These are phyloP conservation scores for Phytophthora capsici DNA, from an alignment of 352 stramenopile species.

Conservation along the genomic window DNA sequence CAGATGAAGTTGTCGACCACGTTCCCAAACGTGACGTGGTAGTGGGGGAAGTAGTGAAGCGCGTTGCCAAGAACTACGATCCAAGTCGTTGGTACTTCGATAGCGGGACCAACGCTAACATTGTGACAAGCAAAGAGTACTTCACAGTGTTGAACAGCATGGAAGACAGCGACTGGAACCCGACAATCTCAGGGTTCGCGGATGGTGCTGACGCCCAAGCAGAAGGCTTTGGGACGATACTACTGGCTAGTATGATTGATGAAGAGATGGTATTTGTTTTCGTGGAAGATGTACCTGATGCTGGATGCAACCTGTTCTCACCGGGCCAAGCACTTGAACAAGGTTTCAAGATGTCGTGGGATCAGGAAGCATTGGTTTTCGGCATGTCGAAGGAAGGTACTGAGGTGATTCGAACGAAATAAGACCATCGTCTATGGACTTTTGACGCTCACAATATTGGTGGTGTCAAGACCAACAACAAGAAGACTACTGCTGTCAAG, in stretches of 20 bases:
- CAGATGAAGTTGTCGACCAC: not conserved
- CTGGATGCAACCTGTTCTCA: constrained; percentile 23
- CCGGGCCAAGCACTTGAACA: constrained; percentile 13
- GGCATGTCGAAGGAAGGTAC: constrained; percentile 13
- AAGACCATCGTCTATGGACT: constrained; percentile 16
- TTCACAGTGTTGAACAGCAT: constrained; percentile 16
- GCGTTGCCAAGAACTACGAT: not conserved
- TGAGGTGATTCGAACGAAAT: constrained; percentile 11
- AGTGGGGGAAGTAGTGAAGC: constrained; percentile 2
- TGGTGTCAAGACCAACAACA: not conserved
- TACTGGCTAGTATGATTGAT: constrained; percentile 9
- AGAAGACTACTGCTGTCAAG: constrained; percentile 1
- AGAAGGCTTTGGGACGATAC: constrained; percentile 24
- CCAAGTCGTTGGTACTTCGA: constrained; percentile 21
- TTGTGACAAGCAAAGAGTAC: constrained; percentile 23
- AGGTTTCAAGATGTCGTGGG: constrained; percentile 21
- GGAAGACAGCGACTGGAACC: constrained; percentile 25
- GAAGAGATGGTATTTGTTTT: constrained; percentile 21
- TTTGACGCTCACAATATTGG: constrained; percentile 16
- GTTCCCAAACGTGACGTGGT: constrained; percentile 3
- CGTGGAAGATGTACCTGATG: constrained; percentile 12
- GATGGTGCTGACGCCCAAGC: constrained; percentile 2
- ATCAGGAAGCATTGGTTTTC: constrained; percentile 6
- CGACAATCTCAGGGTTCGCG: constrained; percentile 8
- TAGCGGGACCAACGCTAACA: constrained; percentile 21